phyloP scores from a whole-genome alignment of 2,329 filamentous ascomycete species.

The Fusarium sp. region DNA sequence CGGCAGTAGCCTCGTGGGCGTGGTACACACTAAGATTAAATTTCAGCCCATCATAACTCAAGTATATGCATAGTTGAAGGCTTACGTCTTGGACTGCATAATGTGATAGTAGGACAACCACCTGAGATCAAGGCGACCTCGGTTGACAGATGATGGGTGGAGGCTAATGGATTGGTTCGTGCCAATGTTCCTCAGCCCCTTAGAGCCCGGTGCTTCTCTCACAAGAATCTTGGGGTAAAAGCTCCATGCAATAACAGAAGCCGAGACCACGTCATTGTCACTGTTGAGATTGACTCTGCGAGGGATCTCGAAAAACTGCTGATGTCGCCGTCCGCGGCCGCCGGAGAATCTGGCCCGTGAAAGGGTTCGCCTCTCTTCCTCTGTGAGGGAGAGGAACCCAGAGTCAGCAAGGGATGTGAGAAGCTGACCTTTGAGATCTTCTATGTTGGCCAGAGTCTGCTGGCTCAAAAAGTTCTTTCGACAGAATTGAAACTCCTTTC shows the following conservation, averaged over 20 bases:
- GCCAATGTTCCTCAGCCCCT: conserved; percentile 88
- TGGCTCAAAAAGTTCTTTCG: conserved; percentile 92
- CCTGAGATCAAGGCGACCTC: conserved; percentile 71
- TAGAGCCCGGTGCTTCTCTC: conserved; percentile 74
- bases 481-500: conserved; percentile 89
- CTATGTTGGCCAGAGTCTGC: conserved; percentile 91
- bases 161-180: conserved; percentile 93
- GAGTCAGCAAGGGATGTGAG: conserved; percentile 87
- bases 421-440: conserved; percentile 94
- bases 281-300: conserved; percentile 79
- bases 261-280: conserved; percentile 80
- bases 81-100: conserved; percentile 87
- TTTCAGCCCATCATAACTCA: conserved; percentile 15
- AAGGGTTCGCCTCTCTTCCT: conserved; percentile 76
- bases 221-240: conserved; percentile 95
- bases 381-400: conserved; percentile 80
- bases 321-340: conserved; percentile 67
- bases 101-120: conserved; percentile 98
- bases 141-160: conserved; percentile 91
- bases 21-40: conserved; percentile 75
- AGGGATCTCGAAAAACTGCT: conserved; percentile 85
- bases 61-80: conserved; percentile 23
- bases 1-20: conserved; percentile 86
- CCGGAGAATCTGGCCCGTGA: conserved; percentile 72
- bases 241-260: conserved; percentile 88